These are phyloP conservation scores for Cryomyces minteri DNA, from an alignment of 495 filamentous ascomycete species.

Conservation along the genomic window DNA sequence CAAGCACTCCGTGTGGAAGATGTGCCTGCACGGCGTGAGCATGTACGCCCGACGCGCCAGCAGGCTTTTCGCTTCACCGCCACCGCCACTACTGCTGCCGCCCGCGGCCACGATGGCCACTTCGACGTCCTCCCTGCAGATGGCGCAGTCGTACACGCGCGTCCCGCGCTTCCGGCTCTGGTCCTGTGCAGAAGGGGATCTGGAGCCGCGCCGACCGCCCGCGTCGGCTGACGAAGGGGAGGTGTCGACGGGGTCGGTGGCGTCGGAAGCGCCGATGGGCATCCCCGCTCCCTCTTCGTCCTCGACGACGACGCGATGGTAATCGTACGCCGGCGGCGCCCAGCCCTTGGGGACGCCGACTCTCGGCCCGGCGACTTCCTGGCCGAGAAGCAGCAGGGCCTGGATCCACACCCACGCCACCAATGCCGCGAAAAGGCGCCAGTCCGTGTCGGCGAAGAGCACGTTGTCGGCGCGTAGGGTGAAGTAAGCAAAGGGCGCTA, in stretches of 20 bases:
- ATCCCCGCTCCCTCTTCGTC: conserved; percentile 53
- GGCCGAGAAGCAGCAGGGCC: conserved; percentile 52
- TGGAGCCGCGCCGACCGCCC: conserved; percentile 4
- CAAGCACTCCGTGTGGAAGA: conserved; percentile 84
- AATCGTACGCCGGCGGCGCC: conserved; percentile 78
- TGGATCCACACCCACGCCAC: conserved; percentile 87
- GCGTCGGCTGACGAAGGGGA: conserved; percentile 8
- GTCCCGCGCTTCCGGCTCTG: conserved; percentile 30
- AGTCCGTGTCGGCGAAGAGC: conserved; percentile 56
- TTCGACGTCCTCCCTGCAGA: conserved; percentile 81
- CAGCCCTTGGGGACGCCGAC: conserved; percentile 55
- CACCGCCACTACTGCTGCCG: conserved; percentile 21
- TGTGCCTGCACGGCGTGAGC: conserved; percentile 93
- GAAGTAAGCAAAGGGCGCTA: conserved; percentile 69
- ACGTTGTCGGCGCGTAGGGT: conserved; percentile 57
- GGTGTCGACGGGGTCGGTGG: conserved; percentile 13
- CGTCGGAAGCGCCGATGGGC: conserved; percentile 46
- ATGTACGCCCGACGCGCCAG: conserved; percentile 72
- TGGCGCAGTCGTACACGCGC: conserved; percentile 72
- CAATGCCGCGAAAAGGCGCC: conserved; percentile 38
- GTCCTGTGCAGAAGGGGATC: conserved; percentile 7
- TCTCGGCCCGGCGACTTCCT: conserved; percentile 73
- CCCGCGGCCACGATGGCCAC: conserved; percentile 57
- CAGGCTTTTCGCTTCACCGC: conserved; percentile 46
- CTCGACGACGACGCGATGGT: conserved; percentile 80